Percentiles rank a stretch among this genome's conserved stretches.
phyloP scores from a whole-genome alignment of 768 basidiomycete species.

The Psilocybe azurescens region DNA sequence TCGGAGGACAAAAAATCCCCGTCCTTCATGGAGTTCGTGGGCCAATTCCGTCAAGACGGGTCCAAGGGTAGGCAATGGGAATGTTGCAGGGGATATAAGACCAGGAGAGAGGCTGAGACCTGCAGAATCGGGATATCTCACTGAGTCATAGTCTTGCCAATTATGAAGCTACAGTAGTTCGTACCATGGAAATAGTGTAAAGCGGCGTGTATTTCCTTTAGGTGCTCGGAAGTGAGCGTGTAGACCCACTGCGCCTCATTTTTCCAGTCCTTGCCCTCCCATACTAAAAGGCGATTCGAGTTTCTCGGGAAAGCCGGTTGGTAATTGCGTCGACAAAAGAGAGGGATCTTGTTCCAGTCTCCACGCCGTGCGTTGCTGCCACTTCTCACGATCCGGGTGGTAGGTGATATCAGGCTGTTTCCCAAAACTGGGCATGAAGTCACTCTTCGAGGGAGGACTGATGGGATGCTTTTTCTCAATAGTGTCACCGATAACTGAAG shows the following conservation, averaged over 20 bases:
- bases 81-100: constrained; percentile 38
- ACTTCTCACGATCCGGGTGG: constrained; percentile 43
- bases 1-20: constrained; percentile 54
- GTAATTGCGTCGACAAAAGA: constrained; percentile 32
- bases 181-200: constrained; percentile 37
- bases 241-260: constrained; percentile 46
- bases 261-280: constrained; percentile 49
- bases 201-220: constrained; percentile 43
- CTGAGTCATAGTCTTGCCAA: neutral
- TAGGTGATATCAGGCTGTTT: constrained; percentile 44
- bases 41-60: constrained; percentile 40
- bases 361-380: constrained; percentile 40
- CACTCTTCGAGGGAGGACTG: neutral
- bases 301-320: constrained; percentile 40
- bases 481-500: neutral
- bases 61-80: constrained; percentile 49
- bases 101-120: constrained; percentile 34
- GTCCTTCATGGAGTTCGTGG: constrained; percentile 45
- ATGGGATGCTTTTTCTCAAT: neutral
- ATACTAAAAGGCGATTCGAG: constrained; percentile 42
- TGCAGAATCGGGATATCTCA: constrained; percentile 6
- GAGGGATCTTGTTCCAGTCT: constrained; percentile 39
- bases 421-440: constrained; percentile 5
- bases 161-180: neutral
- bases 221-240: constrained; percentile 32